Base-by-base conservation (phyloP, 2,329 filamentous ascomycete genomes). In the Arachnomyces sp. region DNA sequence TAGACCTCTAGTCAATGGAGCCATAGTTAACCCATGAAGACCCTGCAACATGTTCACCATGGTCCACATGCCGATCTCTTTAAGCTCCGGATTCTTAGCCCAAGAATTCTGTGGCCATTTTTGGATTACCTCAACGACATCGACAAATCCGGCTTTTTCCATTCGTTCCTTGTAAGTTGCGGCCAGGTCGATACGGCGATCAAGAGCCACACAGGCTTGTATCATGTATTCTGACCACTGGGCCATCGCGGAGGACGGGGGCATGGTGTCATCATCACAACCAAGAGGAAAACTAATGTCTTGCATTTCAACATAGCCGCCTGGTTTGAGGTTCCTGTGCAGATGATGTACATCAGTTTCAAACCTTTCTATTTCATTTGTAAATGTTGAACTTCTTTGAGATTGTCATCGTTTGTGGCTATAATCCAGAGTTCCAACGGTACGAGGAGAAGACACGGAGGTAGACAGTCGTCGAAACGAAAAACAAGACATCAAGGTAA, bases 291-390 rank as follows among this genome's bases (percentile, higher is more conserved):
- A 53, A 29, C 66, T 59, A 43, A 67, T 67, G 43, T 73, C 70
- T 47, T 73, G 67, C 37, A 69, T 55, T 44, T 73, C 71, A 15
- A 73, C 47, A 50, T 63, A 74, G 29, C 69, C 70, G 4, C 69
- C 70, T 0, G 68, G 69, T 39, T 62, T 63, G 16, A 73, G 59
- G 52, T 66, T 59, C 29, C 46, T 36, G 28, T 25, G 12, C 8
- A 29, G 17, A n/a, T 11, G 32, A 31, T n/a, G 9, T 31, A n/a
- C 9, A 34, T 34, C 28, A 31, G 9, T 31, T 31, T n/a, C n/a
- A n/a, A n/a, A n/a, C n/a, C n/a, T n/a, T n/a, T n/a, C n/a, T n/a
- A n/a, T n/a, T n/a, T n/a, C n/a, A n/a, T n/a, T n/a, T n/a, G n/a
- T n/a, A n/a, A n/a, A n/a, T n/a, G n/a, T n/a, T n/a, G n/a, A n/a